These are phyloP conservation scores for Amylocystis lapponica DNA, from an alignment of 768 basidiomycete genomes.

Conservation along the genomic window DNA sequence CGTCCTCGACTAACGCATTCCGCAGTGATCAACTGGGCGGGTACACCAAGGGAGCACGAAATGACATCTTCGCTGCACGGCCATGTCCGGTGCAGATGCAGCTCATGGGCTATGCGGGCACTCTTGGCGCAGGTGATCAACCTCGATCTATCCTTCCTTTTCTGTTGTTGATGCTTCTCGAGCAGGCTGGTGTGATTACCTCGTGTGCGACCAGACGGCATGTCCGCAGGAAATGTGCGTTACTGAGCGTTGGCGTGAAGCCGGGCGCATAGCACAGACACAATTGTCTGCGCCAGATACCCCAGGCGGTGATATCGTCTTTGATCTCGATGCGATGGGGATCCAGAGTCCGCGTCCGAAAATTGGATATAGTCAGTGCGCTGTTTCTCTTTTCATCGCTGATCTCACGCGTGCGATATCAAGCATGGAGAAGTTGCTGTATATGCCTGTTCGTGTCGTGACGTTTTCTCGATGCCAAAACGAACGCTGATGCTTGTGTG, in stretches of 20 bases:
- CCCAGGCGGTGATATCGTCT: constrained; percentile 17
- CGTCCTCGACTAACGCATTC: not conserved
- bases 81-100: constrained; percentile 44
- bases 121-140: constrained; percentile 34
- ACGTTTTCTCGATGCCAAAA: not conserved
- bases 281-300: not conserved
- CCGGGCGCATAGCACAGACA: not conserved
- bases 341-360: constrained; percentile 33
- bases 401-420: not conserved
- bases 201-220: constrained; percentile 38
- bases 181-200: constrained; percentile 43
- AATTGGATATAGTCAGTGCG: constrained; percentile 40
- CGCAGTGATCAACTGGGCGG: constrained; percentile 42
- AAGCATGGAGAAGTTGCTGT: constrained; percentile 40
- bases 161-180: not conserved
- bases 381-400: not conserved
- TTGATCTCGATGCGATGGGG: constrained; percentile 34
- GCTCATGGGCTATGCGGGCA: constrained; percentile 47
- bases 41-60: constrained; percentile 47
- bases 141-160: constrained; percentile 13
- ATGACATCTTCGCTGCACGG: constrained; percentile 47
- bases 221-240: constrained; percentile 37
- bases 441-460: constrained; percentile 36
- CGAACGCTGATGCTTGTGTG: not conserved
- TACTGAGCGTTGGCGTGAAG: constrained; percentile 23